Evolutionary conservation across 805 yeast genomes (phyloP).

Genomic region (Dipodascus albidus): DNA sequence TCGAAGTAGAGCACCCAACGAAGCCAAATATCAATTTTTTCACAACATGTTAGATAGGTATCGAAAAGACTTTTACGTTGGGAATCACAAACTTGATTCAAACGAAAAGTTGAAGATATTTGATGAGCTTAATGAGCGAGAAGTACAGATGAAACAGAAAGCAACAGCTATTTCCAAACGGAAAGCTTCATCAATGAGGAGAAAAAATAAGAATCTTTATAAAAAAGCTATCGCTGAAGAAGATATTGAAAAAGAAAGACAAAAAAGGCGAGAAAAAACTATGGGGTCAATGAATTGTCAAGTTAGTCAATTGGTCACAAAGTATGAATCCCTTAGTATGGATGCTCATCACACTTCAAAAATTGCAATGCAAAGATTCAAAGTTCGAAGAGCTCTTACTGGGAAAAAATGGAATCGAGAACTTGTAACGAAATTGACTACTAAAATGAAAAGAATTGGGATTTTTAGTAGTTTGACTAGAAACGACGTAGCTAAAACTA

Average conservation of each 20-base stretch:
- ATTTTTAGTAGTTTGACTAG: too few relatives aligned
- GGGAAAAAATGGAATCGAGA: neutral
- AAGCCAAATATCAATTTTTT: neutral
- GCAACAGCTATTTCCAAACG: neutral
- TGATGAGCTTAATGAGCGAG: neutral
- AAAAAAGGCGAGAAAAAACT: neutral
- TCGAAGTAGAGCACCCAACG: neutral
- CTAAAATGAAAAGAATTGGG: neutral
- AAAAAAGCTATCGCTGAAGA: neutral
- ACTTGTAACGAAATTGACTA: neutral
- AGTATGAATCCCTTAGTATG: neutral
- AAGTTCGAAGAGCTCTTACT: neutral
- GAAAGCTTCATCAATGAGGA: neutral
- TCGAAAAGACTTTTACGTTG: neutral
- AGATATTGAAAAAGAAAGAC: neutral
- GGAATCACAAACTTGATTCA: neutral
- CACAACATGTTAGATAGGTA: neutral
- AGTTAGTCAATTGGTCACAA: neutral
- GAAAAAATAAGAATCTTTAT: neutral
- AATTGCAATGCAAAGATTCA: neutral
- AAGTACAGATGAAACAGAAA: neutral
- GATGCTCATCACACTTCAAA: neutral
- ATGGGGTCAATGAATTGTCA: neutral
- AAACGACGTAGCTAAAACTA: neutral
- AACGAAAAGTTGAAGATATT: neutral